Conservation (phyloP, 202 grass and related monocot species). For the Panicum virgatum region DNA sequence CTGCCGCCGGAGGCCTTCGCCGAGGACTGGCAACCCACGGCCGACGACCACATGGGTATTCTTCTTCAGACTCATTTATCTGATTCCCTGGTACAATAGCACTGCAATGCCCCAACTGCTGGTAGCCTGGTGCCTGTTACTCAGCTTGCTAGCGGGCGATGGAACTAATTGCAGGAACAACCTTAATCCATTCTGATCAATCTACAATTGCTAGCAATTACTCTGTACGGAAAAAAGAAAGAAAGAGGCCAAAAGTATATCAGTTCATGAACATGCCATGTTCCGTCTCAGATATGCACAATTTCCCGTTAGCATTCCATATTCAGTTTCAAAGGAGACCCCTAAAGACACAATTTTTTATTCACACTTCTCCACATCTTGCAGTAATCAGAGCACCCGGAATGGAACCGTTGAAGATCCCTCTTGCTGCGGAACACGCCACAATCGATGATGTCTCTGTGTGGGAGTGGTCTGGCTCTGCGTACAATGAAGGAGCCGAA, state of each 20-base stretch:
- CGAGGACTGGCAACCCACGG: conserved; percentile 59
- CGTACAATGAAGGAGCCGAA: conserved; percentile 70
- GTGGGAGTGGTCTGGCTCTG: conserved; percentile 89
- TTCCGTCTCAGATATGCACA: background rate
- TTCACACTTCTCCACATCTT: background rate
- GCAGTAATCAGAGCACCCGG: conserved; percentile 74
- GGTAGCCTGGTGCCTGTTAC: background rate
- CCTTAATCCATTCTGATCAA: background rate
- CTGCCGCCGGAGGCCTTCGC: conserved; percentile 68
- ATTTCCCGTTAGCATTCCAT: background rate
- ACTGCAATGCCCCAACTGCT: background rate
- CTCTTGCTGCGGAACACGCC: conserved; percentile 25
- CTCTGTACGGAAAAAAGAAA: no score
- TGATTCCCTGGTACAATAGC: background rate
- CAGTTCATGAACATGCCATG: background rate
- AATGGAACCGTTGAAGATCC: conserved; percentile 69
- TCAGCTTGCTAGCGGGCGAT: background rate
- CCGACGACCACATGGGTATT: conserved; percentile 68
- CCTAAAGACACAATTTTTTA: background rate
- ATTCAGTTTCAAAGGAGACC: background rate
- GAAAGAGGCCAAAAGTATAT: background rate
- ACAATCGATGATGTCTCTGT: conserved; percentile 63
- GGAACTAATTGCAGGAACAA: background rate
- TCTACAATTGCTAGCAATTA: background rate
- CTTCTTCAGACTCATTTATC: background rate